Conservation (phyloP, 1,284 basidiomycete species). For the Microbotryum scabiosae region DNA sequence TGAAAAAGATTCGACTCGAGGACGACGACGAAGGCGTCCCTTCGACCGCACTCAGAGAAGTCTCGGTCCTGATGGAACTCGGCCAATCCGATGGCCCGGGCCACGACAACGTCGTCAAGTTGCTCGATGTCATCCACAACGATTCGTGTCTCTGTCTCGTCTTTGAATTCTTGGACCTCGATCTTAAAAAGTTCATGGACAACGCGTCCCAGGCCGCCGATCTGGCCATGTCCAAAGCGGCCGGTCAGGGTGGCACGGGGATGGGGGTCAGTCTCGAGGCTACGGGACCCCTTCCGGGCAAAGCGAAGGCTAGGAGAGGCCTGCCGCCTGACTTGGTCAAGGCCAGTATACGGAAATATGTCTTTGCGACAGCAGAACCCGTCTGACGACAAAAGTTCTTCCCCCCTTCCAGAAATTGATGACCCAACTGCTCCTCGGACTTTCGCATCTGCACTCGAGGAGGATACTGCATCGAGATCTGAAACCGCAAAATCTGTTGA, state of each 20-base stretch:
- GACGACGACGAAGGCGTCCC: constrained; percentile 96
- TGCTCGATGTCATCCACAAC: constrained; percentile 93
- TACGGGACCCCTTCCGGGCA: constrained; percentile 4
- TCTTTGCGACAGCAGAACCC: background rate
- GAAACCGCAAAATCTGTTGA: constrained; percentile 95
- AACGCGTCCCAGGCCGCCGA: constrained; percentile 35
- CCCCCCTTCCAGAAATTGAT: constrained; percentile 64
- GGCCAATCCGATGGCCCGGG: constrained; percentile 42
- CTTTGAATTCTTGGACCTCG: constrained; percentile 89
- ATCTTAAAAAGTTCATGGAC: constrained; percentile 95
- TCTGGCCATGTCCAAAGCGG: constrained; percentile 6
- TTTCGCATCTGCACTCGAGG: constrained; percentile 92
- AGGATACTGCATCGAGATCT: constrained; percentile 93
- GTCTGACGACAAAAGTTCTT: background rate
- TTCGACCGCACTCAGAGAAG: constrained; percentile 94
- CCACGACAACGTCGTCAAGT: constrained; percentile 90
- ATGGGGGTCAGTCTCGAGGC: constrained; percentile 52
- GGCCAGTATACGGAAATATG: constrained; percentile 4
- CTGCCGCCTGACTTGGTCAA: constrained; percentile 20
- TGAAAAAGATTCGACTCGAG: constrained; percentile 97
- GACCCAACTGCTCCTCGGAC: constrained; percentile 72
- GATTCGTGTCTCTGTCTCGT: constrained; percentile 96
- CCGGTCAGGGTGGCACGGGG: constrained; percentile 45
- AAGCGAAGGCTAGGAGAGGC: constrained; percentile 15
- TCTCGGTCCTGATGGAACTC: constrained; percentile 91